Conservation (phyloP, 2,329 filamentous ascomycete genomes). For the Colletotrichum godetiae region DNA sequence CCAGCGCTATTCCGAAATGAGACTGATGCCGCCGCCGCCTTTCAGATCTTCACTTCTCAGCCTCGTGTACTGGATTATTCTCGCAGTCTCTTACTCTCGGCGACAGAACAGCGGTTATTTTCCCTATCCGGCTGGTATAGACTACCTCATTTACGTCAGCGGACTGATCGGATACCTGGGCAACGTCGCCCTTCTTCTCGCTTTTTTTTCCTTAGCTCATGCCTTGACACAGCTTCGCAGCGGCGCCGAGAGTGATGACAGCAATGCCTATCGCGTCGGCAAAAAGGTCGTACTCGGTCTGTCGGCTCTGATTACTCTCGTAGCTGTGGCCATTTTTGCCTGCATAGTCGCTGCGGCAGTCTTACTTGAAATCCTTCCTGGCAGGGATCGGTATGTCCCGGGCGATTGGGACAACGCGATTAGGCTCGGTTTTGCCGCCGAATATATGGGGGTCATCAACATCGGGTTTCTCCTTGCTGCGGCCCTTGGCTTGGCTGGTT, state of each 20-base stretch:
- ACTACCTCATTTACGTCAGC: background rate
- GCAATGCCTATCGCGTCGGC: background rate
- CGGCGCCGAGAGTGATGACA: background rate
- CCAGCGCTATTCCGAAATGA: background rate
- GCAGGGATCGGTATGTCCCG: background rate
- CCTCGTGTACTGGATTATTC: background rate
- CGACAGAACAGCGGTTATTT: background rate
- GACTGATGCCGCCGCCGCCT: background rate
- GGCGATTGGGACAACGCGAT: background rate
- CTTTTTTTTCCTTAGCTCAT: constrained; percentile 15
- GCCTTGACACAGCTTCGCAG: constrained; percentile 6
- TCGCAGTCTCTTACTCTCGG: background rate
- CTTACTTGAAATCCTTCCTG: background rate
- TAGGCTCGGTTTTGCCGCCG: background rate
- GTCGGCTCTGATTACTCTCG: background rate
- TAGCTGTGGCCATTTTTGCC: background rate
- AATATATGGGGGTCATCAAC: background rate
- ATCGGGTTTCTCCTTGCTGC: background rate
- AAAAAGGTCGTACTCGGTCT: background rate
- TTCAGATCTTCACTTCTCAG: background rate
- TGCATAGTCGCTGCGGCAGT: background rate
- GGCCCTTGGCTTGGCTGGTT: background rate
- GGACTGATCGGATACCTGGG: background rate
- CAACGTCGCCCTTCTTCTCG: background rate
- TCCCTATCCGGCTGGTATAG: background rate